phyloP scores from a whole-genome alignment of 306 rosid species.

The Gynostemma pentaphyllum region DNA sequence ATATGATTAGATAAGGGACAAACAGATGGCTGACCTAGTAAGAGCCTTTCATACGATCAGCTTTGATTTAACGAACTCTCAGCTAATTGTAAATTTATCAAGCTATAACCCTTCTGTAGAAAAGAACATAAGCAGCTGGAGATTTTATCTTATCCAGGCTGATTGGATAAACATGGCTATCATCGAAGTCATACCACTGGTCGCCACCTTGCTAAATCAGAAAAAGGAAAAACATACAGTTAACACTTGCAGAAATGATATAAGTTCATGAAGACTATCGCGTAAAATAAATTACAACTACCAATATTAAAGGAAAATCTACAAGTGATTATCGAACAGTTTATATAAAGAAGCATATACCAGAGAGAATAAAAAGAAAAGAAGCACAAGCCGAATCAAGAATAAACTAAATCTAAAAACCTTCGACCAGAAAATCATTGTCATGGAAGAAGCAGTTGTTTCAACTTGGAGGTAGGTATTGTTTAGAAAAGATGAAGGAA shows the following conservation, averaged over 20 bases:
- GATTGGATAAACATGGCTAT: slow-evolving; percentile 78
- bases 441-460: not conserved
- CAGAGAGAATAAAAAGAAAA: too few relatives aligned
- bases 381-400: too few relatives aligned
- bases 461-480: not conserved
- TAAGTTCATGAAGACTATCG: not conserved
- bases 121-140: slow-evolving; percentile 94
- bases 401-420: too few relatives aligned
- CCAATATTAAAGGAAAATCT: not conserved
- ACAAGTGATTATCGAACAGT: not conserved
- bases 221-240: slow-evolving; percentile 12
- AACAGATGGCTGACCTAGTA: not conserved
- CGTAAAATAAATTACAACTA: not conserved
- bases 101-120: slow-evolving; percentile 70
- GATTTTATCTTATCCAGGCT: slow-evolving; percentile 84
- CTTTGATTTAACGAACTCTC: not conserved
- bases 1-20: not conserved
- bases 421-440: not conserved
- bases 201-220: slow-evolving; percentile 75
- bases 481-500: too few relatives aligned
- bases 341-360: not conserved
- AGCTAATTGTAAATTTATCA: not conserved
- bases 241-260: not conserved
- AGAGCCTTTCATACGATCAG: not conserved
- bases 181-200: slow-evolving; percentile 91